A percentile compares a stretch with the other conserved stretches of the same genome.
Evolutionary conservation across 2,329 filamentous ascomycete genomes (phyloP).

Genomic region (Tolypocladium nubicola): DNA sequence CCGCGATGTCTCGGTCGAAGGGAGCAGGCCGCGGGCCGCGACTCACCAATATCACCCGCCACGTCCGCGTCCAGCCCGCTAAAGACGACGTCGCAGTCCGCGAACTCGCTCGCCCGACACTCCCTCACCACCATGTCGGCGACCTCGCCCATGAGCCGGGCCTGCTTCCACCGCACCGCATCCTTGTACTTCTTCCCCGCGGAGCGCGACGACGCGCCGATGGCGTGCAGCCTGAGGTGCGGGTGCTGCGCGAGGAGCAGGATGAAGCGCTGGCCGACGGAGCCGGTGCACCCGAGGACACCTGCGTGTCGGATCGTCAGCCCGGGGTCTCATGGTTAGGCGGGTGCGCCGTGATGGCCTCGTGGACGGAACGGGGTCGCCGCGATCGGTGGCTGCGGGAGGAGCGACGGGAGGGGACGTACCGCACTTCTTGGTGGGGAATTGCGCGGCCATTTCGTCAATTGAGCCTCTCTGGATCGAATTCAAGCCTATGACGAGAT

Average conservation of each 20-base stretch:
- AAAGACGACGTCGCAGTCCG: constrained; percentile 88
- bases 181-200: constrained; percentile 92
- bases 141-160: constrained; percentile 67
- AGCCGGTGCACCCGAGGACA: constrained; percentile 86
- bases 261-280: constrained; percentile 92
- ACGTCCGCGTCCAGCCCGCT: constrained; percentile 88
- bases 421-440: constrained; percentile 50
- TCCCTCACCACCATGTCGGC: constrained; percentile 76
- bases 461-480: constrained; percentile 3
- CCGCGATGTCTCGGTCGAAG: neutral
- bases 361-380: neutral
- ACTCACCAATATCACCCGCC: constrained; percentile 77
- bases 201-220: constrained; percentile 81
- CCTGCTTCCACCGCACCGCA: constrained; percentile 92
- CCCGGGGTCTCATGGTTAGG: neutral
- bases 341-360: neutral
- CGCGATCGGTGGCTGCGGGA: constrained; percentile 4
- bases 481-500: too few species aligned
- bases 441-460: constrained; percentile 26
- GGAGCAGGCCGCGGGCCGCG: neutral
- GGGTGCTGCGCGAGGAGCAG: constrained; percentile 83
- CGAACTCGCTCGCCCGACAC: constrained; percentile 73
- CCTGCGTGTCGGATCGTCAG: constrained; percentile 25
- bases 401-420: constrained; percentile 14
- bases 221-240: constrained; percentile 72